Conservation (phyloP, 2,329 filamentous ascomycete genomes). For the Chaetomium olivaceum region DNA sequence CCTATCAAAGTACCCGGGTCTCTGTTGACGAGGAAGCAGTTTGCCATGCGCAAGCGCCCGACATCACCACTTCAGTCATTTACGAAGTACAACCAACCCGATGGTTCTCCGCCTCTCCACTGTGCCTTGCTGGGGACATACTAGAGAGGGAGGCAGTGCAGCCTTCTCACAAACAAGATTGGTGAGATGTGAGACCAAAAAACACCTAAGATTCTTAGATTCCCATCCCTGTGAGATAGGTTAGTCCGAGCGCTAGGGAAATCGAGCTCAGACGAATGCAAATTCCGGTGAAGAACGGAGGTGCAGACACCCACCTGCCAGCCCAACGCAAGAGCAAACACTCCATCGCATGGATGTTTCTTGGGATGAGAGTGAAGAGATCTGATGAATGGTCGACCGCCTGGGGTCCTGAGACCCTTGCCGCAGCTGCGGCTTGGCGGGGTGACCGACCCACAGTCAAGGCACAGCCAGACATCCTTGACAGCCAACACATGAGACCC, state of each 20-base stretch:
- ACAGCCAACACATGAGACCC: slow-evolving; percentile 9
- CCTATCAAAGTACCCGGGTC: too few relatives aligned
- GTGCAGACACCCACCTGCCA: background rate
- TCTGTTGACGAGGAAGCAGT: background rate
- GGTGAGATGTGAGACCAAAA: background rate
- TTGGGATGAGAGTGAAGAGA: too few relatives aligned
- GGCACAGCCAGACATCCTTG: background rate
- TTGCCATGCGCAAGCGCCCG: background rate
- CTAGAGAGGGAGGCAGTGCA: background rate
- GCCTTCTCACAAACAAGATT: background rate
- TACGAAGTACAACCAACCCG: too few relatives aligned
- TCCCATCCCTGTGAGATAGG: too few relatives aligned
- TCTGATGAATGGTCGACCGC: too few relatives aligned
- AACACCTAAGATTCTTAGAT: background rate
- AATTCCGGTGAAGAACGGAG: too few relatives aligned
- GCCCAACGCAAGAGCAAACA: too few relatives aligned
- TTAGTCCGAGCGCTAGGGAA: too few relatives aligned
- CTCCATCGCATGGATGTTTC: too few relatives aligned
- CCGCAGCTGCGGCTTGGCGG: background rate
- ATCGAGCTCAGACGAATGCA: too few relatives aligned
- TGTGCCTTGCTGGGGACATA: slow-evolving; percentile 1
- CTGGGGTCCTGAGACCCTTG: background rate
- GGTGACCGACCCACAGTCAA: background rate
- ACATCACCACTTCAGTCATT: background rate
- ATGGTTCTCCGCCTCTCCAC: slow-evolving; percentile 3